Evolutionary conservation across 2,329 filamentous ascomycete species (phyloP), one percentile per base, ranked within the genome.

Genomic region (Escovopsis weberi): DNA sequence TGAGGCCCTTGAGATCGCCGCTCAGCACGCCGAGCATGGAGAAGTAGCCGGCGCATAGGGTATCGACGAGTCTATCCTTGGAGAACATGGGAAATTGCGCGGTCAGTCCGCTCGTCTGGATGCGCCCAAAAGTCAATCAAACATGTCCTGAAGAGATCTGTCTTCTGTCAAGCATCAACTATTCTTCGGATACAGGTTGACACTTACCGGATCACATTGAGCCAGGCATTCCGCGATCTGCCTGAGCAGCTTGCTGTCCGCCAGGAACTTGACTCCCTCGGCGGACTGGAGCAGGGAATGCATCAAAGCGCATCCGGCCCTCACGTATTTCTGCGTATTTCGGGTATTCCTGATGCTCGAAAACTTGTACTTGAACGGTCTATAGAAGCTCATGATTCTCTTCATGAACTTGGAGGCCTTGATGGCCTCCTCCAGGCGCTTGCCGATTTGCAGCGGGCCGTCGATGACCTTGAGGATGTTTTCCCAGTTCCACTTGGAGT

Each of bases 381-480:
- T 76, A 58, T 94, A 94, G 58, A 98, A 98, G 46, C 87, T 91
- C 59, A 95, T 79, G 45, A 98, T 72, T 9, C 93, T 75, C 64
- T 96, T 95, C 53, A 96, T 82, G 55, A 96, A 98, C 58, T 96
- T 96, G 2, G 88, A 94, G 1, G 83, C 87, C 58, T 87, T 89
- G 57, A 94, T 84, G 0, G 89, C 89, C 61, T 98, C 91, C 51
- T 95, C 89, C 4, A 98, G 70, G 10, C 91, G 75, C 60, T 94
- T 95, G 1, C 88, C 82, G 50, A 87, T 94, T 23, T 87, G 82
- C 19, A 98, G 64, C 1, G 93, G 91, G 0, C 91, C 93, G 57
- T 96, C 89, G 33, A 98, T 88, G 41, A 96, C 79, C 52, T 81
- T 83, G 45, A 88, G 74, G 36, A 98, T 87, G 33, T 94, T 69